These are phyloP conservation scores for Ceratocystis harringtonii DNA, from an alignment of 2,329 filamentous ascomycete genomes.

Conservation along the genomic window DNA sequence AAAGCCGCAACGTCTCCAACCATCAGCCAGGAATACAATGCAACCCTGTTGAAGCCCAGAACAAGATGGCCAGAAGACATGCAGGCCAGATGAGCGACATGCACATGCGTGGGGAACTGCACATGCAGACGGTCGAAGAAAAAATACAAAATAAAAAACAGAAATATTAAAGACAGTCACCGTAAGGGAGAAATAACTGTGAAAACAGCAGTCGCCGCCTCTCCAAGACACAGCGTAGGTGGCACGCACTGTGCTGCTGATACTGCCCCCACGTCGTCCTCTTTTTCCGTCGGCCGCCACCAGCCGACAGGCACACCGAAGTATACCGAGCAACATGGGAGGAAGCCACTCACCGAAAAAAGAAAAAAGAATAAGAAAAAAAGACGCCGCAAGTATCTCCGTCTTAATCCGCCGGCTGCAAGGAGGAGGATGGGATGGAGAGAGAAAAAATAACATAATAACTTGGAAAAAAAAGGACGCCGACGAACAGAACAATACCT, in stretches of 20 bases:
- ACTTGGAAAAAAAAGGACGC: too few species aligned
- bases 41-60: not conserved
- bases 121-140: too few species aligned
- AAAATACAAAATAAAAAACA: too few species aligned
- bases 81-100: too few species aligned
- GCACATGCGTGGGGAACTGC: too few species aligned
- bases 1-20: not conserved
- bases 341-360: not conserved
- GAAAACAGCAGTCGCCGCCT: too few species aligned
- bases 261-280: too few species aligned
- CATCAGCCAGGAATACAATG: not conserved
- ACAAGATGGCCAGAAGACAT: not conserved
- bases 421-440: too few species aligned
- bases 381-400: not conserved
- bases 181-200: not conserved
- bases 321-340: too few species aligned
- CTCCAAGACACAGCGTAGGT: too few species aligned
- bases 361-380: not conserved
- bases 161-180: not conserved
- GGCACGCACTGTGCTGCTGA: not conserved
- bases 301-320: not conserved
- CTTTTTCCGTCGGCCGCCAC: not conserved
- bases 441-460: too few species aligned
- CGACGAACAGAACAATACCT: too few species aligned
- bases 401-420: slow-evolving; percentile 13